Conservation (phyloP, 768 basidiomycete species). For the Postia placenta region DNA sequence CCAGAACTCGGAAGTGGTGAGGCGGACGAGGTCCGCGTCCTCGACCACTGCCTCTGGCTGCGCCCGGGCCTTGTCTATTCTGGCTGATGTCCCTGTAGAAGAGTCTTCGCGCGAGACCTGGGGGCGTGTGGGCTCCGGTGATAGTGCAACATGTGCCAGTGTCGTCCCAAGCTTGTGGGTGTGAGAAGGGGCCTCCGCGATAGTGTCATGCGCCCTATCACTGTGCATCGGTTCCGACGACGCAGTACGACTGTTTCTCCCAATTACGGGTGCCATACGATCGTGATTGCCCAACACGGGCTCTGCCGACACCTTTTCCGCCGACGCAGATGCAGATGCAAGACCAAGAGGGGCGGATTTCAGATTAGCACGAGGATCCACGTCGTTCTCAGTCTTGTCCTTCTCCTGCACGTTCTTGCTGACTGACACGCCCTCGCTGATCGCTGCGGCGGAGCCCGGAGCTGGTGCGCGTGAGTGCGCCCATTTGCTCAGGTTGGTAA, state of each 20-base stretch:
- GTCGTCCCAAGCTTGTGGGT: neutral
- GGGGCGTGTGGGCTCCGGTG: neutral
- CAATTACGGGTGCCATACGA: neutral
- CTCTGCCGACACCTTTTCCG: neutral
- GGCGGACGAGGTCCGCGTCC: slow-evolving; percentile 2
- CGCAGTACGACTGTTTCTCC: neutral
- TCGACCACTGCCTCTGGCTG: neutral
- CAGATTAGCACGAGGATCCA: neutral
- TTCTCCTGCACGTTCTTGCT: neutral
- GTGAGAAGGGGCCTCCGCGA: neutral
- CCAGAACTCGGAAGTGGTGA: slow-evolving; percentile 10
- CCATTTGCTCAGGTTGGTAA: slow-evolving; percentile 14
- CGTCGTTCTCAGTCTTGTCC: neutral
- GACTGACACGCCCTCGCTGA: neutral
- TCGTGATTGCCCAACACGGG: neutral
- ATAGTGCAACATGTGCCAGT: neutral
- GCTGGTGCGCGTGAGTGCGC: neutral
- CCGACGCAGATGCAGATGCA: neutral
- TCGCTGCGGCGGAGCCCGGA: neutral
- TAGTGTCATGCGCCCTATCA: neutral
- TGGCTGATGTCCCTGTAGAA: neutral
- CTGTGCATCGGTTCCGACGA: neutral
- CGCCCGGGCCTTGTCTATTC: neutral
- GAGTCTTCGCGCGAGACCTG: neutral
- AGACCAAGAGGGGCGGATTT: neutral